Base-by-base conservation (phyloP, 2,329 filamentous ascomycete genomes). In the Ophiostoma perfectum region DNA sequence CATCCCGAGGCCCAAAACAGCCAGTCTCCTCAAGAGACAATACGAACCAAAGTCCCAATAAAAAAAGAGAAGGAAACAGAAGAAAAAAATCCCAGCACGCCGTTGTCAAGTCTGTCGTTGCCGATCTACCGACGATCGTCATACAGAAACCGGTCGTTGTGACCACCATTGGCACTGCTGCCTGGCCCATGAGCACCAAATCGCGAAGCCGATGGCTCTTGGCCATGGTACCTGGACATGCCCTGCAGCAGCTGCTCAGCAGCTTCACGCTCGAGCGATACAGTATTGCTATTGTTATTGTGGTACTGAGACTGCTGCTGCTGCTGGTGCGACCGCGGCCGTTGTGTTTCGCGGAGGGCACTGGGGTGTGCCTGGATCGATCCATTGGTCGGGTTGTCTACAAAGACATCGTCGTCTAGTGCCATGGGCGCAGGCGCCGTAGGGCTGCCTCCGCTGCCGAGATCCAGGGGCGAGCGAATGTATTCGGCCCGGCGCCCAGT, bases 171-270 rank as follows among this genome's bases (percentile, higher is more conserved):
- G 58, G 4, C 58, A 62, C 12, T 39, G 14, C 38, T 18, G 36
- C 64, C 45, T n/a, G 16, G 12, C 7, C 45, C 27, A n/a, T 7
- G 9, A 3, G 47, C 11, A 27, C n/a, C 18, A n/a, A 27, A n/a
- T 5, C 77, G 79, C 0, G 77, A 75, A 52, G 75, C 77, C 11
- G 38, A 7, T 45, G 9, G 12, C 18, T 75, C 77, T 70, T 85
- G 82, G 9, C 80, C 82, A 39, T 81, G 80, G 68, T 86, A 84
- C 69, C 89, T 78, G 41, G 83, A 81, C 49, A 63, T 36, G 52
- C 63, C 45, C 7, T 88, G 83, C 70, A 90, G 77, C 69, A 90
- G 87, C 69, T 86, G 87, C 70, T 86, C 88, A 5, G 88, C 87
- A 16, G 86, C 81, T 71, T 90, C 86, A 47, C 79, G 79, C 47